A percentile compares a stretch with the other conserved stretches of the same genome.
These are phyloP conservation scores for Flagelloscypha sp. DNA, from an alignment of 768 basidiomycete species.

Conservation along the genomic window DNA sequence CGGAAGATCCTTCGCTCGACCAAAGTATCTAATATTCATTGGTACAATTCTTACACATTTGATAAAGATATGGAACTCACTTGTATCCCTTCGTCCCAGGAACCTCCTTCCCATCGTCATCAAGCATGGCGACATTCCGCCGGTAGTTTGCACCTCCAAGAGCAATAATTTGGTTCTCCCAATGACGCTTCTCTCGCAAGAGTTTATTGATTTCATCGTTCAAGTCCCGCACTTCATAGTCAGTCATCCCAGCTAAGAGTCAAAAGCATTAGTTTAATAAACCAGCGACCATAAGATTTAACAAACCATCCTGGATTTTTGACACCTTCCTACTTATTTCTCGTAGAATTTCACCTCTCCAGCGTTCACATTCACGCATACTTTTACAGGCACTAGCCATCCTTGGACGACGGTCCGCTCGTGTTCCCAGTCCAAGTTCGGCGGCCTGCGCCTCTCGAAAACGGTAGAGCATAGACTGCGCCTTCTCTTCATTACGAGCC, in stretches of 20 bases:
- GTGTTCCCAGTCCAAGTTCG: conserved; percentile 85
- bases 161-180: conserved; percentile 97
- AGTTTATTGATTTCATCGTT: conserved; percentile 98
- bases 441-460: conserved; percentile 96
- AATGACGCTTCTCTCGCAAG: conserved; percentile 91
- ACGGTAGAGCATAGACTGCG: conserved; percentile 89
- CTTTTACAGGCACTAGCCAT: conserved; percentile 92
- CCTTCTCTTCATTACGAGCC: conserved; percentile 99
- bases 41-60: neutral
- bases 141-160: conserved; percentile 95
- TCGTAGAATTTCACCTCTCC: conserved; percentile 90
- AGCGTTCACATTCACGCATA: conserved; percentile 87
- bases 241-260: conserved; percentile 72
- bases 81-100: conserved; percentile 98
- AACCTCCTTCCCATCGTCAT: conserved; percentile 93
- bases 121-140: conserved; percentile 87
- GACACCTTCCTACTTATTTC: conserved; percentile 96
- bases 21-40: conserved; percentile 68
- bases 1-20: conserved; percentile 90
- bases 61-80: conserved; percentile 32
- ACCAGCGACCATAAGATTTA: neutral
- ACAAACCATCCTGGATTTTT: conserved; percentile 91
- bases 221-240: conserved; percentile 92
- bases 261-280: conserved; percentile 1
- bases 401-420: conserved; percentile 77